Evolutionary conservation across 108 stramenopile species (phyloP), one percentile per base, ranked within the genome.

Genomic region (Cylindrotheca fusiformis): DNA sequence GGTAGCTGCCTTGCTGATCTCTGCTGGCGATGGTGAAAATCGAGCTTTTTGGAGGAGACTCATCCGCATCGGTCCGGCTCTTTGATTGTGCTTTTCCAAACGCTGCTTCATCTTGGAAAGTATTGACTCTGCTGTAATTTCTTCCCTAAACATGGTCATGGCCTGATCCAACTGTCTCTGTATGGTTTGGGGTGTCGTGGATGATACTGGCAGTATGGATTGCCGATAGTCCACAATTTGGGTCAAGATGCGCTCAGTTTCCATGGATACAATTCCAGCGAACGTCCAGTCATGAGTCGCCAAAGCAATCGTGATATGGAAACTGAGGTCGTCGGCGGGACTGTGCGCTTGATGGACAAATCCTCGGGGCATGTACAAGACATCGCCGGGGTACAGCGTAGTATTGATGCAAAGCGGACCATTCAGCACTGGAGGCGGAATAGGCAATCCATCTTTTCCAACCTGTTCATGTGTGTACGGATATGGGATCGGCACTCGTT

Each of bases 281-380:
- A 85, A 33, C n/a, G 85, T 81, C 92, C 92, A 93, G 76, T 93
- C 92, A 71, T 90, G 87, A 3, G 92, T 93, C 20, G 92, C 87
- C 19, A 93, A 52, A 3, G 92, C 92, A 56, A 90, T 32, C 20
- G 92, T 93, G 2, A 76, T 55, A 62, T 93, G 92, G 57, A 88
- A 88, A 58, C 85, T 87, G 54, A 83, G 73, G 22, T 52, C 20
- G 46, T 52, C 47, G 3, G 48, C 61, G 26, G 48, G 41, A 0
- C 55, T 68, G n/a, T 52, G 44, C n/a, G 94, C 94, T 59, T 85
- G 79, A 52, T 95, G 94, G 0, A 95, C 91, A 67, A 71, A 85
- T 25, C 94, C 94, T 2, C 94, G 77, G 1, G 94, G 94, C 58
- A 95, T 73, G 55, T 95, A 95, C 24, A 95, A 51, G 8, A 93